Evolutionary conservation across 1,284 basidiomycete genomes (phyloP).

Genomic region (Tilletiopsis washingtonensis): DNA sequence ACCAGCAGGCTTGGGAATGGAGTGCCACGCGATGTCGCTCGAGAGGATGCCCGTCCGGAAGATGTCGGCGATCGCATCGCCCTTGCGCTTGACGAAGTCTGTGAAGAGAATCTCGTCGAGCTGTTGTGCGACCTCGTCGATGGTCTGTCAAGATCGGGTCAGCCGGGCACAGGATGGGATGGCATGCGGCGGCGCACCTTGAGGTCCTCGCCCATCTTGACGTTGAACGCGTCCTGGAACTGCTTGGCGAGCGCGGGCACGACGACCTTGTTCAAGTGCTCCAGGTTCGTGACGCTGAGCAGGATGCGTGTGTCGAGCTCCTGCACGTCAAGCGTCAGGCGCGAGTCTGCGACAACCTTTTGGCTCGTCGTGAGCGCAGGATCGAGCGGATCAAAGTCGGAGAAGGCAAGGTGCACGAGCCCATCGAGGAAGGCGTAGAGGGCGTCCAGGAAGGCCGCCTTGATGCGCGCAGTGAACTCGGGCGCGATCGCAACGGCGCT

Average conservation of each 20-base stretch:
- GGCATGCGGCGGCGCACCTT: slow-evolving; percentile 40
- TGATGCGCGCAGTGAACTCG: slow-evolving; percentile 58
- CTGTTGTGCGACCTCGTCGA: slow-evolving; percentile 69
- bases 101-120: slow-evolving; percentile 81
- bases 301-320: slow-evolving; percentile 68
- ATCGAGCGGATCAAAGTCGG: slow-evolving; percentile 35
- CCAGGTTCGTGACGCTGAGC: slow-evolving; percentile 81
- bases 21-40: slow-evolving; percentile 78
- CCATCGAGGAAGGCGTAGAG: slow-evolving; percentile 85
- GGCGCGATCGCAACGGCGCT: no score
- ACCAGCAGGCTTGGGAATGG: slow-evolving; percentile 69
- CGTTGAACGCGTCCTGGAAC: slow-evolving; percentile 68
- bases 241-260: slow-evolving; percentile 75
- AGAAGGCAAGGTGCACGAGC: slow-evolving; percentile 69
- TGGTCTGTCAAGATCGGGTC: no score
- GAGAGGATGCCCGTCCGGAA: slow-evolving; percentile 72
- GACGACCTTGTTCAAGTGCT: slow-evolving; percentile 61
- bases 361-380: slow-evolving; percentile 19
- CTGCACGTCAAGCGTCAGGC: slow-evolving; percentile 39
- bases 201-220: slow-evolving; percentile 68
- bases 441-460: slow-evolving; percentile 76
- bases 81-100: slow-evolving; percentile 73
- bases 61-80: slow-evolving; percentile 60
- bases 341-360: slow-evolving; percentile 21
- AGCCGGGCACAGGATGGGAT: no score